Evolutionary conservation across 441 rosid genomes (phyloP).

Genomic region (Croton setiger): DNA sequence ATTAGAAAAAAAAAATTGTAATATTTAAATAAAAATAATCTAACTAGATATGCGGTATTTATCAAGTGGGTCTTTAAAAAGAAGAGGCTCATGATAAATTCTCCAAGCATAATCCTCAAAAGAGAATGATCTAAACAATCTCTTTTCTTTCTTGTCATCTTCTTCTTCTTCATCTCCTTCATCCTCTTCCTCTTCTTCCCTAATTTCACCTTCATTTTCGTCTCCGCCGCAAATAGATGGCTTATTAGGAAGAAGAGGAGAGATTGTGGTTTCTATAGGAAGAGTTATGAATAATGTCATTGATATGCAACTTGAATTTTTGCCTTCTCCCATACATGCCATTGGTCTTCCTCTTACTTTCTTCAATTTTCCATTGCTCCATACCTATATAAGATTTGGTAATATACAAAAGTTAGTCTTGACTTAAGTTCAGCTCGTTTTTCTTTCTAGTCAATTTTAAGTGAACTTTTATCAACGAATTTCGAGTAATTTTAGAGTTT

Average conservation of each 20-base stretch:
- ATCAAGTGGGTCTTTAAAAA: conserved; percentile 65
- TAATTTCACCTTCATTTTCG: not conserved
- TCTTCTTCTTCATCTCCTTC: not conserved
- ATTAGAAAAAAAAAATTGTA: too few species aligned
- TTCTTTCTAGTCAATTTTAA: too few species aligned
- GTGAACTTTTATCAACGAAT: too few species aligned
- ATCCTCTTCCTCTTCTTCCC: too few species aligned
- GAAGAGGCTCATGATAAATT: conserved; percentile 56
- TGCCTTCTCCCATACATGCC: conserved; percentile 29
- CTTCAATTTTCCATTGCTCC: conserved; percentile 72
- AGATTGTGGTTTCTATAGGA: conserved; percentile 43
- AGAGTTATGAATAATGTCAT: conserved; percentile 61
- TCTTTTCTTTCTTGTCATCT: conserved; percentile 13
- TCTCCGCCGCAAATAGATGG: not conserved
- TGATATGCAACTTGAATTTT: conserved; percentile 22
- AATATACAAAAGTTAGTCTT: too few species aligned
- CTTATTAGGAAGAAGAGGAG: conserved; percentile 36
- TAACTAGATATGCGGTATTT: conserved; percentile 35
- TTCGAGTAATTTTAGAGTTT: too few species aligned
- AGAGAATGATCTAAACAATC: conserved; percentile 43
- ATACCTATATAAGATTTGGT: conserved; percentile 39
- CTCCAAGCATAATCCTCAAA: conserved; percentile 87
- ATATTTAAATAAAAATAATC: not conserved
- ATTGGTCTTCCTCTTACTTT: conserved; percentile 66
- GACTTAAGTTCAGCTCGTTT: too few species aligned